A percentile compares a stretch with the other conserved stretches of the same genome.
These are phyloP conservation scores for Periglandula ipomoeae DNA, from an alignment of 2,329 filamentous ascomycete species.

Conservation along the genomic window DNA sequence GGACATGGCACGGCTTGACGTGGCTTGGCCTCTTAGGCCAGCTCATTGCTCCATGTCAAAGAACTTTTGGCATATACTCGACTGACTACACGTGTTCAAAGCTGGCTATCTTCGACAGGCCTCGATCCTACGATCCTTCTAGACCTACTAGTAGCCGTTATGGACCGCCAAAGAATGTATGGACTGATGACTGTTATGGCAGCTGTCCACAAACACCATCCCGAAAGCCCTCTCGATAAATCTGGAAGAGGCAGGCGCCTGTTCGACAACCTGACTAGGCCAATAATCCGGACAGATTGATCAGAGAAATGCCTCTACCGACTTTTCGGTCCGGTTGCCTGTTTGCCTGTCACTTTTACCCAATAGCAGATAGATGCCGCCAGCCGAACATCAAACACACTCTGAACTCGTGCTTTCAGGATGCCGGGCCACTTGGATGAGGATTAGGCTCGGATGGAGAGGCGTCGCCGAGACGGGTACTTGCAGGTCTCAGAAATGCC, in stretches of 20 bases:
- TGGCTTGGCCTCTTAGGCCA: conserved; percentile 3
- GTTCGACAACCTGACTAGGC: not conserved
- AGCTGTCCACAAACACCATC: not conserved
- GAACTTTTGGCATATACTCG: not conserved
- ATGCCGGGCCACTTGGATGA: conserved; percentile 3
- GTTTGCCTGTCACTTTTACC: conserved; percentile 8
- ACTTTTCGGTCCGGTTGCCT: conserved; percentile 10
- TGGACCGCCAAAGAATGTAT: too few species aligned
- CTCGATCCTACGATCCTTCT: not conserved
- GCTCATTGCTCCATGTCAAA: not conserved
- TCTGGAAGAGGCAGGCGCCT: not conserved
- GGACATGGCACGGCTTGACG: conserved; percentile 6
- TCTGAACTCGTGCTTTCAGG: conserved; percentile 1
- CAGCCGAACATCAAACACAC: conserved; percentile 8
- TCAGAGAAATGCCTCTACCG: conserved; percentile 3
- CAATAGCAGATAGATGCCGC: conserved; percentile 7
- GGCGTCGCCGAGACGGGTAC: conserved; percentile 13
- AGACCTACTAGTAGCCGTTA: too few species aligned
- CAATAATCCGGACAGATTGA: not conserved
- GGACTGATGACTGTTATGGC: too few species aligned
- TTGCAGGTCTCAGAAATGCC: conserved; percentile 11
- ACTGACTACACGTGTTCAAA: not conserved
- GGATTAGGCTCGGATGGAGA: conserved; percentile 6
- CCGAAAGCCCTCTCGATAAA: not conserved
- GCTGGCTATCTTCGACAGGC: not conserved